These are phyloP conservation scores for Ceriops tagal DNA, from an alignment of 345 rosid genomes.

Conservation along the genomic window DNA sequence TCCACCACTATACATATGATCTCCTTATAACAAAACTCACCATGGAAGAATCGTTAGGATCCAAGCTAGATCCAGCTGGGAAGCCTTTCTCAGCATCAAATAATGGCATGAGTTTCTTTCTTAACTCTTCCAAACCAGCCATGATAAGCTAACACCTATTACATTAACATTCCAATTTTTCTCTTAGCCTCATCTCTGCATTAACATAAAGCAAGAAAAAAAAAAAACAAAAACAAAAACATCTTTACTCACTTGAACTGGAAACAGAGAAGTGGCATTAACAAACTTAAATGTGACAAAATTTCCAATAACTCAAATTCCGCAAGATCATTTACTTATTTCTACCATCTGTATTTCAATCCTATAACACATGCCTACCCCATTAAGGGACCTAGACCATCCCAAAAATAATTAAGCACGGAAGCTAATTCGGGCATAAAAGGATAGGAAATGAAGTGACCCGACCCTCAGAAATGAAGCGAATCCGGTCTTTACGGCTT, in stretches of 20 bases:
- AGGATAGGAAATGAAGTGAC: no score
- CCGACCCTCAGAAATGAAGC: no score
- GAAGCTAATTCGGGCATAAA: no score
- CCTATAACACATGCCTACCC: neutral
- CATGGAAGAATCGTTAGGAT: constrained; percentile 64
- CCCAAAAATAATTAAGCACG: neutral
- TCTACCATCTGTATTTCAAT: no score
- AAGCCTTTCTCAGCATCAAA: constrained; percentile 94
- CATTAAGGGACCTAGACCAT: no score
- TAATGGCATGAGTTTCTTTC: constrained; percentile 78
- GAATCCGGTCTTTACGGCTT: no score
- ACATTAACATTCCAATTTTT: neutral
- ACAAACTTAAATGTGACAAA: neutral
- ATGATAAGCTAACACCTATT: constrained; percentile 30
- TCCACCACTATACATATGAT: neutral
- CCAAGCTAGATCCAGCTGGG: constrained; percentile 60
- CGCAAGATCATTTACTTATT: no score
- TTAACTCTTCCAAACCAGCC: constrained; percentile 90
- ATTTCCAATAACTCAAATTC: neutral
- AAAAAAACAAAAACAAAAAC: neutral
- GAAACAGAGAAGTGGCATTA: neutral
- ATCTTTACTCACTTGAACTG: neutral
- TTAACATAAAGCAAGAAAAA: no score
- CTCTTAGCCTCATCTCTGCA: neutral
- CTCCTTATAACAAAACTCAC: constrained; percentile 32